Conservation (phyloP, 129 eudicot species). For the Escallonia herrerae region DNA sequence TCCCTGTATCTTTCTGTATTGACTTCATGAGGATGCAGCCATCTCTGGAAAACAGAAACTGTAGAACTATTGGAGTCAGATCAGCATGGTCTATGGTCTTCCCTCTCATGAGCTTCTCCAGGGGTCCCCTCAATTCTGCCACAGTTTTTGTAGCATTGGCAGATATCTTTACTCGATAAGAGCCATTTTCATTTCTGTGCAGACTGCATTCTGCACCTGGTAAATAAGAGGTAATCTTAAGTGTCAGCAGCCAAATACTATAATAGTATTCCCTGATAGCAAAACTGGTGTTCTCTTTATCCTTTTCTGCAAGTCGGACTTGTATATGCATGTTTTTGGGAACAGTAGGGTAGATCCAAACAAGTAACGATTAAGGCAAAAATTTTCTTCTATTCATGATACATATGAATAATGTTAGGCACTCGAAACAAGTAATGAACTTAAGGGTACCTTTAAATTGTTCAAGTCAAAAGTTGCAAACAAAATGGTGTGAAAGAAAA, state of each 20-base stretch:
- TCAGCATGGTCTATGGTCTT: constrained; percentile 47
- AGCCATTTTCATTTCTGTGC: constrained; percentile 57
- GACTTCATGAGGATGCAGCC: constrained; percentile 52
- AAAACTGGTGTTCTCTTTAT: too few relatives aligned
- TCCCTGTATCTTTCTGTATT: constrained; percentile 62
- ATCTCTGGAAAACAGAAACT: constrained; percentile 50
- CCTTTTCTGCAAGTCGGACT: too few relatives aligned
- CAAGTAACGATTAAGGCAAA: too few relatives aligned
- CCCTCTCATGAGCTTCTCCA: constrained; percentile 79
- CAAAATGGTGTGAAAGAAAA: too few relatives aligned
- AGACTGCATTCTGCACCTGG: constrained; percentile 67
- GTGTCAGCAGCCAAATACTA: neutral
- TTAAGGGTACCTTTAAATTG: too few relatives aligned
- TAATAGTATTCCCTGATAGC: too few relatives aligned
- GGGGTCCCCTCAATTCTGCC: constrained; percentile 80
- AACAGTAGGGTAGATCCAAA: too few relatives aligned
- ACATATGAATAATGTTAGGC: neutral
- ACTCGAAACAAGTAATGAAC: neutral
- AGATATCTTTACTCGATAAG: constrained; percentile 65
- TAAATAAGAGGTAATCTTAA: neutral
- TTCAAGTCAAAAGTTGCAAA: too few relatives aligned
- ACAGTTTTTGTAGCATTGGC: constrained; percentile 79
- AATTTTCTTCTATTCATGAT: neutral
- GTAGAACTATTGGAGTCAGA: constrained; percentile 59
- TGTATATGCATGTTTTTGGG: too few relatives aligned